Evolutionary conservation across 2,329 filamentous ascomycete species (phyloP).

Genomic region (Phyllosticta citrichinensis): DNA sequence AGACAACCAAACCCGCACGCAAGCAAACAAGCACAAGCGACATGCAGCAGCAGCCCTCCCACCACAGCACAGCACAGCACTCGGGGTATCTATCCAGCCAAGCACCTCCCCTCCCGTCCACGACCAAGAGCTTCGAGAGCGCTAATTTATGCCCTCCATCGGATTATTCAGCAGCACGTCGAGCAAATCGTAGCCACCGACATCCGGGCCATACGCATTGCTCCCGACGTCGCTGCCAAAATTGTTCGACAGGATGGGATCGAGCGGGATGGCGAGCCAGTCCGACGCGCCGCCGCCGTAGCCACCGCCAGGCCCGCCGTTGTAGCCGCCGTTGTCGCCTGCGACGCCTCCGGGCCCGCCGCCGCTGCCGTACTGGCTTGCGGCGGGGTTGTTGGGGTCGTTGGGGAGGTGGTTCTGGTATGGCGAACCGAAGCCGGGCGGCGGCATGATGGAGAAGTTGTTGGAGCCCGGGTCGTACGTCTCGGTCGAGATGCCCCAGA

Average conservation of each 20-base stretch:
- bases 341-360: background rate
- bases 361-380: constrained; percentile 13
- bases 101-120: no score
- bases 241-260: constrained; percentile 49
- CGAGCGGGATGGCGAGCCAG: constrained; percentile 53
- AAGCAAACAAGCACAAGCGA: no score
- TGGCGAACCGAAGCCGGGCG: constrained; percentile 21
- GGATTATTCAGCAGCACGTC: constrained; percentile 33
- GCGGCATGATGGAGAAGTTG: constrained; percentile 39
- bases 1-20: no score
- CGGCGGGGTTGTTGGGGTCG: constrained; percentile 11
- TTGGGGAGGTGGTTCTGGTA: constrained; percentile 3
- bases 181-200: constrained; percentile 46
- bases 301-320: constrained; percentile 3
- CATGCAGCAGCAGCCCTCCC: no score
- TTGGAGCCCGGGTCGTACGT: constrained; percentile 35
- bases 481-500: constrained; percentile 36
- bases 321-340: constrained; percentile 7
- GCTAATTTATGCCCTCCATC: background rate
- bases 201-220: constrained; percentile 51
- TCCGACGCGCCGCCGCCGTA: constrained; percentile 33
- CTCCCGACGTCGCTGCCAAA: constrained; percentile 48
- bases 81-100: no score
- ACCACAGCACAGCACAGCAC: no score
- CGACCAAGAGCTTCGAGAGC: no score